Conservation (phyloP, 108 stramenopile species). For the Asterionellopsis glacialis region DNA sequence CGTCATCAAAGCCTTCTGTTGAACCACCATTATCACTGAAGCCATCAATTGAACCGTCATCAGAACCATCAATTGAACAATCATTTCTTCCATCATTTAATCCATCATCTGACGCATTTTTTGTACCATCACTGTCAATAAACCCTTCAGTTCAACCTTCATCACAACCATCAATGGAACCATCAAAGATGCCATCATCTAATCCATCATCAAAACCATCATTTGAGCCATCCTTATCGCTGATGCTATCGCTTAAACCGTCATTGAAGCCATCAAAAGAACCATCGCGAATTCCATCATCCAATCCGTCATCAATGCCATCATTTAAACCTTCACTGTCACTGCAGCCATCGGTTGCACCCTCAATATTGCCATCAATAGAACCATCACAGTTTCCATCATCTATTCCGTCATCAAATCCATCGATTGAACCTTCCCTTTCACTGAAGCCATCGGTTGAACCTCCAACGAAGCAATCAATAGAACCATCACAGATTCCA, state of each 20-base stretch:
- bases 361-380: not conserved
- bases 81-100: not conserved
- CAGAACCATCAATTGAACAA: not conserved
- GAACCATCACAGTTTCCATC: not conserved
- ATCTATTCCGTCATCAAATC: not conserved
- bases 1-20: slow-evolving; percentile 1
- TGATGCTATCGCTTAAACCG: too few relatives aligned
- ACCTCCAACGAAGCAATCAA: not conserved
- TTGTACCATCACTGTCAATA: not conserved
- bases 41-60: not conserved
- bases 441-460: too few relatives aligned
- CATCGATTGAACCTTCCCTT: not conserved
- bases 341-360: too few relatives aligned
- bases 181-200: not conserved
- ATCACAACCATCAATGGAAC: not conserved
- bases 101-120: not conserved
- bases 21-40: not conserved
- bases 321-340: not conserved
- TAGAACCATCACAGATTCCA: not conserved
- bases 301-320: not conserved
- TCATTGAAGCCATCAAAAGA: not conserved
- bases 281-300: not conserved
- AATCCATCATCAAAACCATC: too few relatives aligned
- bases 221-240: too few relatives aligned
- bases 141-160: not conserved